Conservation (phyloP, 805 yeast genomes). For the Candida insectalens region DNA sequence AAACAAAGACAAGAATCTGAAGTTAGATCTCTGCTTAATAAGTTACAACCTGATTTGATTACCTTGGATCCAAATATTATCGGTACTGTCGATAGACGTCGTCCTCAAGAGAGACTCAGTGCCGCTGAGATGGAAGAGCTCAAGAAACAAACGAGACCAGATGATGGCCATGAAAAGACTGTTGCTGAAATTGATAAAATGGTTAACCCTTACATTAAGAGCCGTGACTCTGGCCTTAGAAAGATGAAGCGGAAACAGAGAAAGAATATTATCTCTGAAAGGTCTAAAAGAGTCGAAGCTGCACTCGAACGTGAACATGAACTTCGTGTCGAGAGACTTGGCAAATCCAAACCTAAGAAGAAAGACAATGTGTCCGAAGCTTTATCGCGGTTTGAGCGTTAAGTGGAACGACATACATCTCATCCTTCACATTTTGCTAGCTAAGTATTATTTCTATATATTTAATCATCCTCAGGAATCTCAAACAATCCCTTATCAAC, state of each 20-base stretch:
- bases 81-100: slow-evolving; percentile 73
- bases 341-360: slow-evolving; percentile 37
- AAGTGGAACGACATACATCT: too few species aligned
- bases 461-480: slow-evolving; percentile 11
- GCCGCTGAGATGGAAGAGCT: slow-evolving; percentile 46
- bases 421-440: not conserved
- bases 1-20: slow-evolving; percentile 92
- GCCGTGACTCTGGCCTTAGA: slow-evolving; percentile 78
- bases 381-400: slow-evolving; percentile 39
- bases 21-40: slow-evolving; percentile 76
- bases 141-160: slow-evolving; percentile 20
- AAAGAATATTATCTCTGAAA: slow-evolving; percentile 77
- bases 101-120: slow-evolving; percentile 51
- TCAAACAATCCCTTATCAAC: slow-evolving; percentile 20
- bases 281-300: slow-evolving; percentile 66
- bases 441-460: not conserved
- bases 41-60: slow-evolving; percentile 87
- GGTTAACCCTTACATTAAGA: slow-evolving; percentile 59
- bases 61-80: slow-evolving; percentile 80
- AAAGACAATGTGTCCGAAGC: slow-evolving; percentile 44
- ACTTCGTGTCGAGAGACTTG: slow-evolving; percentile 40
- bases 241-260: slow-evolving; percentile 74
- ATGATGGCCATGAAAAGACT: slow-evolving; percentile 14
- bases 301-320: slow-evolving; percentile 69
- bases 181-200: slow-evolving; percentile 41